These are phyloP conservation scores for Arachnopeziza araneosa DNA, from an alignment of 2,329 filamentous ascomycete species.

Conservation along the genomic window DNA sequence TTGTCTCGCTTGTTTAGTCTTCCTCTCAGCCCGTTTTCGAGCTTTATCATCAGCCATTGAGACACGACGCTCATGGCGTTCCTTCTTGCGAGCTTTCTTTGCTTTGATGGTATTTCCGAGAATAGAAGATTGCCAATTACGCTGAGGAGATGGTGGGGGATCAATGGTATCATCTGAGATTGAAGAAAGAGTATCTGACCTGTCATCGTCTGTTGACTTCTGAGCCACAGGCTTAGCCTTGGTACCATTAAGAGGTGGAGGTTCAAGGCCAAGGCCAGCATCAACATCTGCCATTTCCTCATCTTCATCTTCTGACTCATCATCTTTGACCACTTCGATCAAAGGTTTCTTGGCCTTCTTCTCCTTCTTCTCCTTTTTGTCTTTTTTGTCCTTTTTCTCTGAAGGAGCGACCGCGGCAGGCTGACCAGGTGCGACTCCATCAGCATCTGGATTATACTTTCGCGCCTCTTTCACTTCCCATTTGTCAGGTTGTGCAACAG, in stretches of 20 bases:
- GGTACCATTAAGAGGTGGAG: slow-evolving; percentile 17
- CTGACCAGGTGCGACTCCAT: slow-evolving; percentile 70
- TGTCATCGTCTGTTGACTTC: slow-evolving; percentile 1
- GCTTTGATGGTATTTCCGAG: slow-evolving; percentile 25
- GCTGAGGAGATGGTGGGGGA: slow-evolving; percentile 6
- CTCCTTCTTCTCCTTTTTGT: slow-evolving; percentile 32
- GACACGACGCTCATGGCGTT: slow-evolving; percentile 26
- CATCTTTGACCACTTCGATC: slow-evolving; percentile 29
- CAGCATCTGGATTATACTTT: slow-evolving; percentile 92
- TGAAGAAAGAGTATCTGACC: slow-evolving; percentile 11
- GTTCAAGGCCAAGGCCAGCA: slow-evolving; percentile 1
- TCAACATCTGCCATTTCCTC: slow-evolving; percentile 26
- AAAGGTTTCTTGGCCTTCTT: slow-evolving; percentile 23
- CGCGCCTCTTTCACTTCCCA: slow-evolving; percentile 88
- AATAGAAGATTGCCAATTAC: slow-evolving; percentile 17
- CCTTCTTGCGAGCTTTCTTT: slow-evolving; percentile 24
- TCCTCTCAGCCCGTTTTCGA: slow-evolving; percentile 35
- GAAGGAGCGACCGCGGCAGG: slow-evolving; percentile 44
- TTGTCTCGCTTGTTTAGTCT: slow-evolving; percentile 12
- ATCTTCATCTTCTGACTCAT: slow-evolving; percentile 19
- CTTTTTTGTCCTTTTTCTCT: slow-evolving; percentile 42
- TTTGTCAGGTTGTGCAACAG: slow-evolving; percentile 59
- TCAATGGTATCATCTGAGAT: slow-evolving; percentile 6
- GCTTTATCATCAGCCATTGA: slow-evolving; percentile 30
- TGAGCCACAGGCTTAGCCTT: slow-evolving; percentile 19